Evolutionary conservation across 768 basidiomycete genomes (phyloP).

Genomic region (Boletales sp.): DNA sequence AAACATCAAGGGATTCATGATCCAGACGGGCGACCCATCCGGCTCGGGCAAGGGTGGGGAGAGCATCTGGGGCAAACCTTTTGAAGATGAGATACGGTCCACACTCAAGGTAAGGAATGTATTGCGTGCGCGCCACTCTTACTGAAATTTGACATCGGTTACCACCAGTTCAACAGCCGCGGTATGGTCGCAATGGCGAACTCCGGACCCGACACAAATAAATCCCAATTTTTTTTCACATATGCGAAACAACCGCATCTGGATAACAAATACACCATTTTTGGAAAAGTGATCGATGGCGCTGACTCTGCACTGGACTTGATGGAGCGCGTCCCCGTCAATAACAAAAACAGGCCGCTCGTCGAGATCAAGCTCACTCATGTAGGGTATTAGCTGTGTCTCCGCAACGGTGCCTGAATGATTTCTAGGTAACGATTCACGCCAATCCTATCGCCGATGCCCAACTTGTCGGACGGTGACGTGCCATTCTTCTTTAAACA

Average conservation of each 20-base stretch:
- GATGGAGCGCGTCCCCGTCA: constrained; percentile 93
- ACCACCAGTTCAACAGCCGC: constrained; percentile 83
- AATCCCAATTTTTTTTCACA: constrained; percentile 85
- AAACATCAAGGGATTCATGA: constrained; percentile 96
- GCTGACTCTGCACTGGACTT: constrained; percentile 88
- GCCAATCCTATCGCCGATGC: constrained; percentile 94
- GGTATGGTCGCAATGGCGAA: constrained; percentile 99
- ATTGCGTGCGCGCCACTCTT: neutral
- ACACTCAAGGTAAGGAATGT: constrained; percentile 74
- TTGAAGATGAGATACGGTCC: constrained; percentile 87
- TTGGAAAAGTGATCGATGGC: constrained; percentile 98
- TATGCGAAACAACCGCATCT: constrained; percentile 93
- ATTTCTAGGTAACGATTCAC: constrained; percentile 74
- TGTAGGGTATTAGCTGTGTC: constrained; percentile 43
- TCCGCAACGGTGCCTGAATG: constrained; percentile 1
- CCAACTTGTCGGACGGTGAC: constrained; percentile 27
- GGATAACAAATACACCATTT: constrained; percentile 91
- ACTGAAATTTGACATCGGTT: neutral
- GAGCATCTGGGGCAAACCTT: constrained; percentile 93
- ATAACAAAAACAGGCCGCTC: constrained; percentile 83
- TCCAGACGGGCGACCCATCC: constrained; percentile 87
- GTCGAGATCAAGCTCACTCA: constrained; percentile 78
- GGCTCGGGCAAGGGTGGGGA: constrained; percentile 96
- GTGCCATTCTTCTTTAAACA: neutral
- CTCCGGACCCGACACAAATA: constrained; percentile 90